Evolutionary conservation across 495 filamentous ascomycete species (phyloP).

Genomic region (Tirmania nivea): DNA sequence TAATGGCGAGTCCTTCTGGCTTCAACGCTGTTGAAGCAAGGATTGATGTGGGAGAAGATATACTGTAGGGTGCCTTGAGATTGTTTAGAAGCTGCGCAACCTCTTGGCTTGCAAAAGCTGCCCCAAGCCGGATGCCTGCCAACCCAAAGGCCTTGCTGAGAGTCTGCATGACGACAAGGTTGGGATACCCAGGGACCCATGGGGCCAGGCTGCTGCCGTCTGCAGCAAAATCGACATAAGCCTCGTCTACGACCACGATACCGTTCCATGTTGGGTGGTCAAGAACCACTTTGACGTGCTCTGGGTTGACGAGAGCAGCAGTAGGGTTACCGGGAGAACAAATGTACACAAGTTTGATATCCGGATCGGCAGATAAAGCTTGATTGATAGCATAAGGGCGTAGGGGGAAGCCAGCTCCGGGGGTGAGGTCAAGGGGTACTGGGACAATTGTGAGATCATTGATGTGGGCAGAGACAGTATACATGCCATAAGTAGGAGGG

Average conservation of each 20-base stretch:
- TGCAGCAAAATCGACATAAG: conserved; percentile 85
- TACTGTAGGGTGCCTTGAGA: conserved; percentile 89
- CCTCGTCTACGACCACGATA: conserved; percentile 80
- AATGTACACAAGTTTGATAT: conserved; percentile 73
- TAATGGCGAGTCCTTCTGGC: conserved; percentile 40
- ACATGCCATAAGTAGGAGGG: conserved; percentile 97
- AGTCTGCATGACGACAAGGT: conserved; percentile 94
- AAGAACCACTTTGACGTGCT: conserved; percentile 50
- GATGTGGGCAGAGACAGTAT: conserved; percentile 73
- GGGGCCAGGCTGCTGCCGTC: conserved; percentile 66
- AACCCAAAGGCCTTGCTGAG: conserved; percentile 89
- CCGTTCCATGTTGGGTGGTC: conserved; percentile 90
- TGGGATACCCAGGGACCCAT: conserved; percentile 85
- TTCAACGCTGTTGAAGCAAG: conserved; percentile 50
- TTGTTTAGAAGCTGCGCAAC: conserved; percentile 59
- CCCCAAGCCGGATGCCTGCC: conserved; percentile 67
- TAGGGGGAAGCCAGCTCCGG: conserved; percentile 37
- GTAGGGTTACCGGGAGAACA: conserved; percentile 94
- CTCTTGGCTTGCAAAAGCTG: conserved; percentile 34
- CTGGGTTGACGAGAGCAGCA: conserved; percentile 49
- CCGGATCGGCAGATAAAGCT: conserved; percentile 34
- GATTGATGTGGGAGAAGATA: conserved; percentile 65
- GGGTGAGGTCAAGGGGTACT: conserved; percentile 42
- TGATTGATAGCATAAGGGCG: conserved; percentile 46
- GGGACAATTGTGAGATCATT: conserved; percentile 78